Conservation (phyloP, 495 filamentous ascomycete genomes). For the Aspergillus steynii region DNA sequence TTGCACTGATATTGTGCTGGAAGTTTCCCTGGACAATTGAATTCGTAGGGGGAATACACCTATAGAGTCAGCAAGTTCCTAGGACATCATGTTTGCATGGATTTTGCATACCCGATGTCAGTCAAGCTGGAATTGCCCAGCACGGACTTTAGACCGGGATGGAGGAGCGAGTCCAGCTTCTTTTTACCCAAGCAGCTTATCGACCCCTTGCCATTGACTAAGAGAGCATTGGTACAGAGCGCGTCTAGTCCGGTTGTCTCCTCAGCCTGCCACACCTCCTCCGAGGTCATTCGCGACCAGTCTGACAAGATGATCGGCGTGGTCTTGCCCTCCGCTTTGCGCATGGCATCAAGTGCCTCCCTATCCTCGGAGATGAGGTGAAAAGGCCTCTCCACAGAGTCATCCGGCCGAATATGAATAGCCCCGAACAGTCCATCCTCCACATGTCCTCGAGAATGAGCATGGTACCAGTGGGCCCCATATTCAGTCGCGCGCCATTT, state of each 20-base stretch:
- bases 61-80: constrained; percentile 11
- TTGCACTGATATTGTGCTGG: constrained; percentile 18
- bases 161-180: constrained; percentile 36
- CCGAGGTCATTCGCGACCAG: constrained; percentile 52
- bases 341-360: constrained; percentile 42
- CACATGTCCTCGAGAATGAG: constrained; percentile 46
- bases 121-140: constrained; percentile 40
- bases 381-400: constrained; percentile 38
- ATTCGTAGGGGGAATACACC: constrained; percentile 15
- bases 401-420: constrained; percentile 21
- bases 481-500: constrained; percentile 51
- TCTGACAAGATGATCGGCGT: constrained; percentile 54
- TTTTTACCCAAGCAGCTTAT: constrained; percentile 44
- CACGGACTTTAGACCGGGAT: constrained; percentile 23
- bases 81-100: background rate
- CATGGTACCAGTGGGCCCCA: constrained; percentile 57
- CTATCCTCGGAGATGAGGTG: constrained; percentile 39
- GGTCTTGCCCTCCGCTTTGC: constrained; percentile 43
- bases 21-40: constrained; percentile 10
- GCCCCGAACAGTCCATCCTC: constrained; percentile 49
- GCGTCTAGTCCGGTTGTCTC: constrained; percentile 39
- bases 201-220: constrained; percentile 59
- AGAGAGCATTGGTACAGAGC: constrained; percentile 45
- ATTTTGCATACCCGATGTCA: constrained; percentile 46
- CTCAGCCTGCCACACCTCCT: constrained; percentile 42